phyloP scores from a whole-genome alignment of 805 yeast species.

The Ogataea salicorniae region DNA sequence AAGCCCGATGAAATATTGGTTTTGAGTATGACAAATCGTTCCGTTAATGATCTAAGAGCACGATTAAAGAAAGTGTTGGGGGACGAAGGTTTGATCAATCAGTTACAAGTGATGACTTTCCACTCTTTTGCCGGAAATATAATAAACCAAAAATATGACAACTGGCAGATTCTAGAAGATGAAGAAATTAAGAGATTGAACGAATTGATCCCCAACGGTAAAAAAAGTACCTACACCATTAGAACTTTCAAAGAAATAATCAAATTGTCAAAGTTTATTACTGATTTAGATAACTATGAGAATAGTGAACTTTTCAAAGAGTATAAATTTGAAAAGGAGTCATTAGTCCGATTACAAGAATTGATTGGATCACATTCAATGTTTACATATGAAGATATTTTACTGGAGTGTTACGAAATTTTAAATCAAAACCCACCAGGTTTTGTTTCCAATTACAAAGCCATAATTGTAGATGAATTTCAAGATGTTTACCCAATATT shows the following conservation, averaged over 20 bases:
- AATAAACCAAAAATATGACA: conserved; percentile 33
- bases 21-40: conserved; percentile 63
- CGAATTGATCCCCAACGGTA: conserved; percentile 5
- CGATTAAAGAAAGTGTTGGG: conserved; percentile 33
- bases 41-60: conserved; percentile 45
- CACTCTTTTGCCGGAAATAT: conserved; percentile 56
- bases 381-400: conserved; percentile 23
- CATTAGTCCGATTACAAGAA: conserved; percentile 10
- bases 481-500: conserved; percentile 61
- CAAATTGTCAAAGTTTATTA: conserved; percentile 8
- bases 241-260: conserved; percentile 13
- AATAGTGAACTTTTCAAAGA: conserved; percentile 3
- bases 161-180: conserved; percentile 47
- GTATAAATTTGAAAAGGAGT: conserved; percentile 7
- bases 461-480: conserved; percentile 64
- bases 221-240: conserved; percentile 2
- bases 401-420: conserved; percentile 18
- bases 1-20: conserved; percentile 54
- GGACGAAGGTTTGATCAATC: conserved; percentile 20
- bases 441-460: conserved; percentile 26
- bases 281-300: conserved; percentile 8
- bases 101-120: conserved; percentile 49
- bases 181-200: conserved; percentile 18
- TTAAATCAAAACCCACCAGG: conserved; percentile 15
- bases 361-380: conserved; percentile 15